Percentiles rank a stretch among this genome's conserved stretches.
Evolutionary conservation across 345 rosid species (phyloP).

Genomic region (Xanthoceras sorbifolium): DNA sequence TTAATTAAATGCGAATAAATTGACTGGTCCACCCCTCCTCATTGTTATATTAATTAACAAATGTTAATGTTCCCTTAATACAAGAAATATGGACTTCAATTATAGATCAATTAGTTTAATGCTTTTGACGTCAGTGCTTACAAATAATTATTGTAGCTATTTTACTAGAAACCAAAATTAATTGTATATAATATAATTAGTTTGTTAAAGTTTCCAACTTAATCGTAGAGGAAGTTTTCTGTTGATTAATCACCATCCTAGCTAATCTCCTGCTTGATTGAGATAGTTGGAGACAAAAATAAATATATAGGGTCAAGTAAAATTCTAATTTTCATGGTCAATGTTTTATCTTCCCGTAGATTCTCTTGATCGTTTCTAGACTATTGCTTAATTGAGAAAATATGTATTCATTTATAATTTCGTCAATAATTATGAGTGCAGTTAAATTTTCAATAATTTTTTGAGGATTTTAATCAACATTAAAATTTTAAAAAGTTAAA

Average conservation of each 20-base stretch:
- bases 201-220: not conserved
- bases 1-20: constrained; percentile 7
- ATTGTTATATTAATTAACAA: not conserved
- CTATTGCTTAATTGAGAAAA: not conserved
- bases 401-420: not conserved
- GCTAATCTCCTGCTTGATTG: not conserved
- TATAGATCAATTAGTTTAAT: not conserved
- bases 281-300: not conserved
- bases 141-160: not conserved
- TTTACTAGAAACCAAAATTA: not conserved
- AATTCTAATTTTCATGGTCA: not conserved
- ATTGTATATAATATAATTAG: not conserved
- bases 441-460: too few species aligned
- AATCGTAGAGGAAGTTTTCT: not conserved
- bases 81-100: not conserved
- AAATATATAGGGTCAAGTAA: not conserved
- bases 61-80: too few species aligned
- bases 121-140: not conserved
- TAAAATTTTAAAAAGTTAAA: too few species aligned
- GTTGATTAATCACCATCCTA: not conserved
- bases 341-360: not conserved
- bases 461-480: too few species aligned
- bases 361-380: not conserved
- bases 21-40: not conserved
- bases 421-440: too few species aligned